phyloP scores from a whole-genome alignment of 148 eudicot species.

The Arbutus unedo region DNA sequence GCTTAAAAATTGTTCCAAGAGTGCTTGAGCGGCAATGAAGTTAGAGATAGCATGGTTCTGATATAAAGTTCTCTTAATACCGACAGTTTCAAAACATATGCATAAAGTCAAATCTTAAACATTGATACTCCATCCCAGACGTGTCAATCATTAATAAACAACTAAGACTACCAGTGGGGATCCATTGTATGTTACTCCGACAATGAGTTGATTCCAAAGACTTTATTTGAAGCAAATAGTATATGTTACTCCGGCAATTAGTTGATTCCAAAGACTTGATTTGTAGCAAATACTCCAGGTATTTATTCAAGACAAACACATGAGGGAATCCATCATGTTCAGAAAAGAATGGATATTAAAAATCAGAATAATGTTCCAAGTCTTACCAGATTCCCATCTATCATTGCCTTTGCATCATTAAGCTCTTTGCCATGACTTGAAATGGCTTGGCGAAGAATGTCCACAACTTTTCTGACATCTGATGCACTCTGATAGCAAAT shows the following conservation, averaged over 20 bases:
- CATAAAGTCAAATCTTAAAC: not conserved
- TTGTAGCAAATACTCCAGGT: not conserved
- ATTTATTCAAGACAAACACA: not conserved
- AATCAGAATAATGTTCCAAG: not conserved
- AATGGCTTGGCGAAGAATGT: conserved; percentile 58
- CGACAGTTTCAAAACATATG: not conserved
- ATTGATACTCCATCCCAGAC: not conserved
- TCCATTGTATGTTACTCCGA: not conserved
- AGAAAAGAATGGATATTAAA: not conserved
- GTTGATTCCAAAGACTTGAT: not conserved
- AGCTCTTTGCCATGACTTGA: conserved; percentile 66
- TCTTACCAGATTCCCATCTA: conserved; percentile 81
- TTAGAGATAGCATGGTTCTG: not conserved
- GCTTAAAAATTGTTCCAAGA: not conserved
- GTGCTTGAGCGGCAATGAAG: not conserved
- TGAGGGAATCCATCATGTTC: not conserved
- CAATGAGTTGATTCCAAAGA: not conserved
- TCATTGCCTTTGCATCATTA: conserved; percentile 58
- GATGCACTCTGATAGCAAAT: conserved; percentile 43
- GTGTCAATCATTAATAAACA: not conserved
- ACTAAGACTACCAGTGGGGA: not conserved
- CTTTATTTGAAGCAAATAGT: too few species aligned
- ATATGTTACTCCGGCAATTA: too few species aligned
- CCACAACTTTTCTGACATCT: conserved; percentile 40
- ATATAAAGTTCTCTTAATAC: not conserved